Conservation (phyloP, 2,329 filamentous ascomycete genomes). For the Botrytis hyacinthi region DNA sequence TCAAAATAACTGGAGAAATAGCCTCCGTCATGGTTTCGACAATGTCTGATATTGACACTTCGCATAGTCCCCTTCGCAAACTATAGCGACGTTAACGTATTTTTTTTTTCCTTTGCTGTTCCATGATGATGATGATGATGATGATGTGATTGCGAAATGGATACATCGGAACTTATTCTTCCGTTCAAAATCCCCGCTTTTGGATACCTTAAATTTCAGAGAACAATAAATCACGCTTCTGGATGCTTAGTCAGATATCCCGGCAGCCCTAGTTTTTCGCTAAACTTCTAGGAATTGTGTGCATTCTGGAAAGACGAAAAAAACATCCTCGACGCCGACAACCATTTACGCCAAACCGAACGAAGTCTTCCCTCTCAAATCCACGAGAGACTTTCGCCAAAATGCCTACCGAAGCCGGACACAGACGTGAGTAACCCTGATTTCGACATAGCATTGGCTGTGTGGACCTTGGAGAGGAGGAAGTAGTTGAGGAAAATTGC, state of each 20-base stretch:
- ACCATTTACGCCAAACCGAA: constrained; percentile 26
- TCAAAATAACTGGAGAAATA: not conserved
- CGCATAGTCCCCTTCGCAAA: not conserved
- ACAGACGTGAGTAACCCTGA: constrained; percentile 71
- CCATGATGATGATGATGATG: not conserved
- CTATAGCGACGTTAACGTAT: not conserved
- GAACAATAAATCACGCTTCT: not conserved
- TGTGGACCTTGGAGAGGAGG: not conserved
- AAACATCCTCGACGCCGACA: constrained; percentile 37
- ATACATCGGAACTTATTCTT: constrained; percentile 10
- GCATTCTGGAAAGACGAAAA: constrained; percentile 19
- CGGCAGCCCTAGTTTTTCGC: constrained; percentile 19
- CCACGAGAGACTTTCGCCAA: constrained; percentile 57
- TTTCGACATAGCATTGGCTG: constrained; percentile 1
- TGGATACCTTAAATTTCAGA: constrained; percentile 1
- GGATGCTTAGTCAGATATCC: constrained; percentile 1
- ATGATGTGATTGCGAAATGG: not conserved
- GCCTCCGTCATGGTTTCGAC: not conserved
- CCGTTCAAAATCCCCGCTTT: not conserved
- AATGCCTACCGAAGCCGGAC: constrained; percentile 85
- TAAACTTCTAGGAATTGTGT: constrained; percentile 15
- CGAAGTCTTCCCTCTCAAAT: constrained; percentile 42
- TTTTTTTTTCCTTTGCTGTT: not conserved
- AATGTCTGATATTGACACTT: not conserved
- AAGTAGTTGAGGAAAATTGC: not conserved